Evolutionary conservation across 768 basidiomycete genomes (phyloP).

Genomic region (Tricholoma furcatifolium): DNA sequence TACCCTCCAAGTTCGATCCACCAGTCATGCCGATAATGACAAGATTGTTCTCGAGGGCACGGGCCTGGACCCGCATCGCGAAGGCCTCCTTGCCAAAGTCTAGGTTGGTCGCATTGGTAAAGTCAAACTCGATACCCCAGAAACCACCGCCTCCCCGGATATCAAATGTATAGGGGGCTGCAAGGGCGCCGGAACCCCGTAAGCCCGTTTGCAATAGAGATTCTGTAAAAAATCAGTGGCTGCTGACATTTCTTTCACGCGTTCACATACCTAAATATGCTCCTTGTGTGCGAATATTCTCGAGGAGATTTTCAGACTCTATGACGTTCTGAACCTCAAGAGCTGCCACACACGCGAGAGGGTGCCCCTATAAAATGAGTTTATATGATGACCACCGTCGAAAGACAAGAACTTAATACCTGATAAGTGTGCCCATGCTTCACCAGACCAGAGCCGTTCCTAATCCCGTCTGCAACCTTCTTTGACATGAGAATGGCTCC

Average conservation of each 20-base stretch:
- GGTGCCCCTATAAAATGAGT: conserved; percentile 52
- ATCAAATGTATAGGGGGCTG: conserved; percentile 71
- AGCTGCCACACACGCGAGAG: conserved; percentile 74
- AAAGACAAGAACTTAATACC: conserved; percentile 29
- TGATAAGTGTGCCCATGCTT: conserved; percentile 90
- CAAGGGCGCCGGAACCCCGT: conserved; percentile 49
- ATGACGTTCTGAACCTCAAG: conserved; percentile 82
- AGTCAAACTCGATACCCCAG: conserved; percentile 84
- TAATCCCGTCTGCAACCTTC: conserved; percentile 67
- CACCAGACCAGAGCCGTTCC: conserved; percentile 66
- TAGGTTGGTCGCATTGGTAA: conserved; percentile 43
- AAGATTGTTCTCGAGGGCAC: conserved; percentile 62
- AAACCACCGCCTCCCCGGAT: conserved; percentile 83
- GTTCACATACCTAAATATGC: conserved; percentile 47
- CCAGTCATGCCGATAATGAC: conserved; percentile 76
- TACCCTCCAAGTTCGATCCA: conserved; percentile 67
- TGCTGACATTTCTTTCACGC: background rate
- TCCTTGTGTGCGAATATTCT: conserved; percentile 59
- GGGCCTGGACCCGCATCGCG: conserved; percentile 69
- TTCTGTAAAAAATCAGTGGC: conserved; percentile 22
- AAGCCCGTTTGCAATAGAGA: conserved; percentile 55
- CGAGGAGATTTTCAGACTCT: conserved; percentile 64
- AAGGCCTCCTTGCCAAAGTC: conserved; percentile 56
- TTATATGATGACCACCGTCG: no score
- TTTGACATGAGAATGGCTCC: conserved; percentile 79